A percentile compares a stretch with the other conserved stretches of the same genome.
Conservation (phyloP, 1,139 yeast genomes). For the Debaryomyces coudertii region DNA sequence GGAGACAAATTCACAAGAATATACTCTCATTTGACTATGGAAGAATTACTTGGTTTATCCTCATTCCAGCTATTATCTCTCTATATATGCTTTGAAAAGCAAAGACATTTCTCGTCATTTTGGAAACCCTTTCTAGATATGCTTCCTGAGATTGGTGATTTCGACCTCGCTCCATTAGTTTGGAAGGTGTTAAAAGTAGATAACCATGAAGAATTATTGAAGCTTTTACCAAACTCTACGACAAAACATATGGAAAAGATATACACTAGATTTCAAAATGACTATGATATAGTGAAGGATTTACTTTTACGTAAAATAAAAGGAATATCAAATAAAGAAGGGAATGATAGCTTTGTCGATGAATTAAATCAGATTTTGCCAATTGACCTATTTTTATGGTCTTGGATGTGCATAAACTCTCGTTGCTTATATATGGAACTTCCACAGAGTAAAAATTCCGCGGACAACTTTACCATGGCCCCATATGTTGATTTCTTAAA, state of each 20-base stretch:
- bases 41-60: constrained; percentile 36
- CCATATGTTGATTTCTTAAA: constrained; percentile 90
- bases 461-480: constrained; percentile 84
- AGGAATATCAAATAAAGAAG: constrained; percentile 3
- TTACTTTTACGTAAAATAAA: constrained; percentile 24
- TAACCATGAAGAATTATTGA: constrained; percentile 27
- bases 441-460: constrained; percentile 48
- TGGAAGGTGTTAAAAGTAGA: constrained; percentile 46
- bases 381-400: constrained; percentile 51
- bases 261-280: constrained; percentile 37
- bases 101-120: constrained; percentile 44
- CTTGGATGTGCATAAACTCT: constrained; percentile 88
- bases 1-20: constrained; percentile 29
- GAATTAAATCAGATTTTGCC: constrained; percentile 13
- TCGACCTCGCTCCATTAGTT: constrained; percentile 51
- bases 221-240: constrained; percentile 45
- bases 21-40: constrained; percentile 34
- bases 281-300: constrained; percentile 31
- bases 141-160: constrained; percentile 56
- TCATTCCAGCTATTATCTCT: constrained; percentile 54
- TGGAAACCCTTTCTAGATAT: constrained; percentile 68
- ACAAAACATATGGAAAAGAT: constrained; percentile 40
- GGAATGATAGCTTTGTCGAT: neutral
- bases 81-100: constrained; percentile 51
- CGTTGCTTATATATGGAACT: constrained; percentile 84